phyloP scores from a whole-genome alignment of 2,329 filamentous ascomycete genomes.

The Aspergillus neoniger region DNA sequence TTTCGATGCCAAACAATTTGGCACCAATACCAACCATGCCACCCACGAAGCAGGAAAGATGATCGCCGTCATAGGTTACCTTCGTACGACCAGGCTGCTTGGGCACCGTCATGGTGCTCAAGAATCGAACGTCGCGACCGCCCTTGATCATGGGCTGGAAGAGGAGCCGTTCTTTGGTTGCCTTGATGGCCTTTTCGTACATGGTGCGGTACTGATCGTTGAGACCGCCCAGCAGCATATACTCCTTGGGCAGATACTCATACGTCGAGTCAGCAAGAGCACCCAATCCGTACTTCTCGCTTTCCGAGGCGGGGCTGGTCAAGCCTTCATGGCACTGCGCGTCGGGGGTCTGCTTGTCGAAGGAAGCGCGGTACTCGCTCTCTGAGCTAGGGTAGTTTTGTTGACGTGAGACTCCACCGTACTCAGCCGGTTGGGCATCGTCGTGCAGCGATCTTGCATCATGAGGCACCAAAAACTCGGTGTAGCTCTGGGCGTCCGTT shows the following conservation, averaged over 20 bases:
- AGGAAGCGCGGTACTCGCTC: conserved; percentile 14
- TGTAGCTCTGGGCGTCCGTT: conserved; percentile 29
- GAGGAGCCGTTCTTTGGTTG: conserved; percentile 44
- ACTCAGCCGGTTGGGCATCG: conserved; percentile 32
- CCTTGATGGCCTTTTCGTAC: conserved; percentile 45
- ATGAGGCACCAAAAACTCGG: conserved; percentile 27
- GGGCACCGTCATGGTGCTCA: conserved; percentile 34
- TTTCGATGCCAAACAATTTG: conserved; percentile 56
- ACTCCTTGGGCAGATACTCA: conserved; percentile 54
- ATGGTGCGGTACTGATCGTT: conserved; percentile 46
- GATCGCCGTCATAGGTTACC: conserved; percentile 57
- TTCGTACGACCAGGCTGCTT: conserved; percentile 23
- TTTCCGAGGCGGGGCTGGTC: conserved; percentile 33
- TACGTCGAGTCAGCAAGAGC: conserved; percentile 52
- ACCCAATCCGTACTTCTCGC: conserved; percentile 47
- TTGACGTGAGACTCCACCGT: conserved; percentile 16
- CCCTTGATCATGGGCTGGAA: conserved; percentile 50
- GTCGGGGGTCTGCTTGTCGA: conserved; percentile 7
- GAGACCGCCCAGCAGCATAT: conserved; percentile 49
- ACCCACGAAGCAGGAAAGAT: conserved; percentile 62
- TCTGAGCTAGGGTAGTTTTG: conserved; percentile 8
- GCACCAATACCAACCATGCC: conserved; percentile 65
- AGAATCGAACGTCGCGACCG: conserved; percentile 44
- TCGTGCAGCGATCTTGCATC: conserved; percentile 23
- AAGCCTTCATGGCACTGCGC: conserved; percentile 44